Base-by-base conservation (phyloP, 1,284 basidiomycete species). In the Lentinus polychrous region DNA sequence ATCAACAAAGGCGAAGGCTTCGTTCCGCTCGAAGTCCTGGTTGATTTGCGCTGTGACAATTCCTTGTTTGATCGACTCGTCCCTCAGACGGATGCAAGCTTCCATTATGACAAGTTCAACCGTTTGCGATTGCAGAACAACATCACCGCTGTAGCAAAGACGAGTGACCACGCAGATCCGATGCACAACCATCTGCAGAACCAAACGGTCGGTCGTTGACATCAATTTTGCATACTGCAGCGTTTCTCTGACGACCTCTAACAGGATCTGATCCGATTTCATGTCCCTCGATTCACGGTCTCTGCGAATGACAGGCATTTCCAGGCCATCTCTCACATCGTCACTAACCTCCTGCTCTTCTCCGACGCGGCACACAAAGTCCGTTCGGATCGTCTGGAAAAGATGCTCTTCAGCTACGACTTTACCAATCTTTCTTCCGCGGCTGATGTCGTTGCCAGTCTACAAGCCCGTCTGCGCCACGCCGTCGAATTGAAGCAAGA, bases 101-200 rank as follows among this genome's bases (percentile, higher is more conserved):
- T 96, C 55, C 83, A 86, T 47, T 91, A 94, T 62, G 95, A 99
- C 74, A 93, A 91, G 64, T 97, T 97, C 73, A 98, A 99, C 65
- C 82, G 87, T 41, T 76, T 95, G 10, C 83, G 93, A 23, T 70
- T 96, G 44, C 82, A 87, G 37, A 91, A 86, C 59, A 83, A 80
- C 51, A 69, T 81, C 5, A 79, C 79, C 35, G 75, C 79, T 46
- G 66, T 74, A 52, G 52, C 68, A 52, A 65, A 64, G 54, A 42
- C 66, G 10, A 61, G 65, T 32, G 57, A 66, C 33, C 62, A 71
- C 42, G 55, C 60, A 45, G 66, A 62, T 45, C 66, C 70, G 36
- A 65, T 65, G 17, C 73, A 77, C 47, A 77, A 80, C 33, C 91
- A 95, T 65, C 66, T 96, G 17, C 78, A 82, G 51, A 79, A 88